Evolutionary conservation across 768 basidiomycete genomes (phyloP).

Genomic region (Phaeotremella skinneri): DNA sequence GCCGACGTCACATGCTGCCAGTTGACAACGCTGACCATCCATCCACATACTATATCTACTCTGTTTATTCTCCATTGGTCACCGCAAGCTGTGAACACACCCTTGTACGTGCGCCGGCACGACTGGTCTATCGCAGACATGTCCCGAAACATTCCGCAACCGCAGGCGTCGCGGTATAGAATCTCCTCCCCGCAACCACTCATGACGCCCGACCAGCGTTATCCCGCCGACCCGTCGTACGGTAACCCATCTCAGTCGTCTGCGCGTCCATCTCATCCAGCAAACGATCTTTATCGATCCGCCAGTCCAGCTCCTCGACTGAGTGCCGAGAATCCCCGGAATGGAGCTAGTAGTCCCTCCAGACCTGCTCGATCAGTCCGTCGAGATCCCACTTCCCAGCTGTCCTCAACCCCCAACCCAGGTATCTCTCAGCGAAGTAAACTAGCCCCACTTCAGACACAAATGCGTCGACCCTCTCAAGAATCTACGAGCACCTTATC

Average conservation of each 20-base stretch:
- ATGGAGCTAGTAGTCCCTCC: slow-evolving; percentile 27
- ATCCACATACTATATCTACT: too few species aligned
- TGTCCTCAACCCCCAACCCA: slow-evolving; percentile 10
- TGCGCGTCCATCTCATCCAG: slow-evolving; percentile 1
- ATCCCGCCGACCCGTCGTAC: slow-evolving; percentile 3
- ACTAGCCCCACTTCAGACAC: slow-evolving; percentile 23
- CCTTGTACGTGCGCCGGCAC: too few species aligned
- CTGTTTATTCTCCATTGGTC: too few species aligned
- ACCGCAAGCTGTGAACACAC: too few species aligned
- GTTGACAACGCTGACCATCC: too few species aligned
- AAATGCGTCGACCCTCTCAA: slow-evolving; percentile 24
- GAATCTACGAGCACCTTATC: not conserved
- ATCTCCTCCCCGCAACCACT: slow-evolving; percentile 37
- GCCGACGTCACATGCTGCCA: too few species aligned
- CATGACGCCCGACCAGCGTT: slow-evolving; percentile 4
- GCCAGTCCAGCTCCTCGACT: slow-evolving; percentile 8
- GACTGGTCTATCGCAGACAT: slow-evolving; percentile 6
- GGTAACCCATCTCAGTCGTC: slow-evolving; percentile 12
- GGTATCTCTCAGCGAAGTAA: slow-evolving; percentile 8
- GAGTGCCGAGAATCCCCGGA: not conserved
- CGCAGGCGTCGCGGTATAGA: slow-evolving; percentile 26
- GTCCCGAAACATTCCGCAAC: slow-evolving; percentile 21
- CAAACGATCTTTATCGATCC: not conserved
- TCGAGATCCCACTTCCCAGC: slow-evolving; percentile 28
- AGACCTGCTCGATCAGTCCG: slow-evolving; percentile 35